Percentiles rank a stretch among this genome's conserved stretches.
These are phyloP conservation scores for Xylaria sp. DNA, from an alignment of 2,329 filamentous ascomycete genomes.

Conservation along the genomic window DNA sequence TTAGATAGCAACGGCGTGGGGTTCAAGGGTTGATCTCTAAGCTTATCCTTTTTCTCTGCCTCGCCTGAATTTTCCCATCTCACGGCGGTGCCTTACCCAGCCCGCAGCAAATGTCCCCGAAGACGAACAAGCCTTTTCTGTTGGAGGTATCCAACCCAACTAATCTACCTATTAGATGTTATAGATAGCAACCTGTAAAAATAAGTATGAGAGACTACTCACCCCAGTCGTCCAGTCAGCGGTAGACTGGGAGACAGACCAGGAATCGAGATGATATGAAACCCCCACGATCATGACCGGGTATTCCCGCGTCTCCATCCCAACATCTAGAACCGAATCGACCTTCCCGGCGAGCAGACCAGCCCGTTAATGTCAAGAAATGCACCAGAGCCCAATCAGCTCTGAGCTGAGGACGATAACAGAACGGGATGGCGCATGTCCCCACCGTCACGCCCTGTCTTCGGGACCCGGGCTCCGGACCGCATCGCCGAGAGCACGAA, in stretches of 20 bases:
- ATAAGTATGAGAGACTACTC: constrained; percentile 58
- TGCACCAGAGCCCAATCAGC: constrained; percentile 64
- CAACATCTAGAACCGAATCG: constrained; percentile 64
- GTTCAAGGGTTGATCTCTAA: constrained; percentile 14
- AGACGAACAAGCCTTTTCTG: constrained; percentile 34
- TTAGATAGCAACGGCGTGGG: constrained; percentile 11
- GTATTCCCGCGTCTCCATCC: constrained; percentile 63
- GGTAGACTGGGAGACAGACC: constrained; percentile 61
- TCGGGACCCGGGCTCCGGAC: constrained; percentile 49
- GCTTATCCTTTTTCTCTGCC: not conserved
- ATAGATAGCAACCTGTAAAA: constrained; percentile 50
- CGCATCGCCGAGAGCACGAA: constrained; percentile 60
- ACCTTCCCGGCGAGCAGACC: constrained; percentile 61
- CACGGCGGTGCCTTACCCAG: not conserved
- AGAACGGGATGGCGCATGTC: constrained; percentile 54
- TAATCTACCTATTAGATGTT: constrained; percentile 54
- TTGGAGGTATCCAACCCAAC: constrained; percentile 56
- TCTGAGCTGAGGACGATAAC: constrained; percentile 61
- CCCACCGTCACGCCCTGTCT: constrained; percentile 56
- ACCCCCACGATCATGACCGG: constrained; percentile 54
- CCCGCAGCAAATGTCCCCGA: constrained; percentile 15
- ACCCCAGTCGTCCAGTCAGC: constrained; percentile 70
- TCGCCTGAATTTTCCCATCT: not conserved
- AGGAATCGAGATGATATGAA: constrained; percentile 60
- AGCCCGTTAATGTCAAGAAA: constrained; percentile 60